Base-by-base conservation (phyloP, 768 basidiomycete genomes). In the Suillus sp. region DNA sequence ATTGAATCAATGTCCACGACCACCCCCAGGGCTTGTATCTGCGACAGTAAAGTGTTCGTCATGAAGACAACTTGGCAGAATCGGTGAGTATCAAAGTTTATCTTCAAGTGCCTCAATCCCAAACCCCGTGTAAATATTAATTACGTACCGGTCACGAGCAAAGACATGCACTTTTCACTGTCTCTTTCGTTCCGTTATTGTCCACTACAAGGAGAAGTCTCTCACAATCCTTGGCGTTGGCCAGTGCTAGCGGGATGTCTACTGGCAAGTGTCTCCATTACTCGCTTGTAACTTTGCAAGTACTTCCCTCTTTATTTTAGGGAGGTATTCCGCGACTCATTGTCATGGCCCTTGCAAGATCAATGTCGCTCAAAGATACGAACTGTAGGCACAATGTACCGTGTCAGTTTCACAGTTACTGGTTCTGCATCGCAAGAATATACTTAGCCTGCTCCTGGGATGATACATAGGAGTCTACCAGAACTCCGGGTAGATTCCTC, bases 381-480 rank as follows among this genome's bases (percentile, higher is more conserved):
- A 91, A 87, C 69, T 85, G 89, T 16, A 95, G 74, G 59, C 91
- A n/a, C 87, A 95, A 77, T 13, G 88, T 79, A 18, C 84, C 84
- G 84, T 4, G 61, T 80, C 80, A 11, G 70, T 65, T 2, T 93
- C 95, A 71, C 88, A 96, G 51, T 88, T 84, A 3, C 96, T 83
- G 98, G 96, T 0, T 96, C 96, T 0, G 84, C 84, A 66, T 98
- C 2, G 97, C 81, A 22, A 98, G 77, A 43, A 97, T 76, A 64
- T 84, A 87, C 0, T 51, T 20, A 2, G 10, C 93, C 92, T 61
- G 81, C 80, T 1, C 78, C 75, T 0, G 96, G 94, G 38, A 96
- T 87, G 40, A 96, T 86, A 53, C 82, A 81, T 9, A 98, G 77
- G 7, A 96, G 81, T 0, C 90, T 95, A 0, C 88, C 82, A 16